Conservation (phyloP, 1,284 basidiomycete genomes). For the Ustilago esculenta region DNA sequence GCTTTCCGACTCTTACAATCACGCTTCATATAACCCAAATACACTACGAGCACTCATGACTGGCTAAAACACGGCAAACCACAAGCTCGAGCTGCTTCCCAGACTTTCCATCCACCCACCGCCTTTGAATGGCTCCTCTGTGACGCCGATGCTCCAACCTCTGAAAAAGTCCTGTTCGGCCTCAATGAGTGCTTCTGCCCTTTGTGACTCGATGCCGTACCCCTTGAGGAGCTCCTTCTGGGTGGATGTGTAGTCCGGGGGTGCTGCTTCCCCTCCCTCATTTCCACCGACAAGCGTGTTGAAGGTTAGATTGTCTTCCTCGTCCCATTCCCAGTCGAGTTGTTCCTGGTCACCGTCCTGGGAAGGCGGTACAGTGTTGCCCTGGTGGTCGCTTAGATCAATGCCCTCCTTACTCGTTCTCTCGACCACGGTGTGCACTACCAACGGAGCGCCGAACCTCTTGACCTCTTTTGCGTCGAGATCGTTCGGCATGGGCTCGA, state of each 20-base stretch:
- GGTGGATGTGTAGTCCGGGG: slow-evolving; percentile 19
- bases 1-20: too few species aligned
- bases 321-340: slow-evolving; percentile 41
- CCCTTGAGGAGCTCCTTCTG: slow-evolving; percentile 23
- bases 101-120: slow-evolving; percentile 29
- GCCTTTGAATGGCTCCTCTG: slow-evolving; percentile 37
- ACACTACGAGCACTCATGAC: too few species aligned
- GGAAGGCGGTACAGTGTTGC: background rate
- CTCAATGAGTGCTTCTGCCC: slow-evolving; percentile 24
- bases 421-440: slow-evolving; percentile 27
- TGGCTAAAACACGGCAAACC: slow-evolving; percentile 8
- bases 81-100: slow-evolving; percentile 6
- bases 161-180: slow-evolving; percentile 41
- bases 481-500: slow-evolving; percentile 41
- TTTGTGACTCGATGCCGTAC: slow-evolving; percentile 26
- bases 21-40: too few species aligned
- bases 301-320: slow-evolving; percentile 17
- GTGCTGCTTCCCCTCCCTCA: background rate
- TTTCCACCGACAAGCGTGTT: background rate
- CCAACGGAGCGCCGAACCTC: slow-evolving; percentile 27
- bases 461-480: slow-evolving; percentile 22
- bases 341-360: background rate
- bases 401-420: slow-evolving; percentile 27
- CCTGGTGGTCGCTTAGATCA: slow-evolving; percentile 17
- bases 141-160: slow-evolving; percentile 45